A percentile compares a stretch with the other conserved stretches of the same genome.
These are phyloP conservation scores for Helotiales sp. DNA, from an alignment of 2,329 filamentous ascomycete genomes.

Conservation along the genomic window DNA sequence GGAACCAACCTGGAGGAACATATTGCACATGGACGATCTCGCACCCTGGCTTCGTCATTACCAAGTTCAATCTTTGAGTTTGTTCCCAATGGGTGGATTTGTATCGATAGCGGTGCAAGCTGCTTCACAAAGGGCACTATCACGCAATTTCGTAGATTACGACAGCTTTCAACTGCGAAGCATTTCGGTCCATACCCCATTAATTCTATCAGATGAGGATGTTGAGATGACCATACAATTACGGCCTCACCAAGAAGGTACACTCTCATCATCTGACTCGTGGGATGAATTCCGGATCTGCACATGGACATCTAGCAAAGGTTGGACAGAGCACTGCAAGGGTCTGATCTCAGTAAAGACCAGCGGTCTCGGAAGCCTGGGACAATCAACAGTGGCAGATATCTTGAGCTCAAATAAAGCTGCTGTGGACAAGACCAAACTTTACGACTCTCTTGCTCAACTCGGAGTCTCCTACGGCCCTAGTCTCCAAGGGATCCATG, in stretches of 20 bases:
- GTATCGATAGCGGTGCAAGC: slow-evolving; percentile 39
- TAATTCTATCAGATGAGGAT: slow-evolving; percentile 48
- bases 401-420: slow-evolving; percentile 32
- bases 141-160: slow-evolving; percentile 34
- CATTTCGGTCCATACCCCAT: slow-evolving; percentile 45
- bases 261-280: slow-evolving; percentile 40
- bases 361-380: slow-evolving; percentile 22
- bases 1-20: slow-evolving; percentile 38
- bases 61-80: slow-evolving; percentile 28
- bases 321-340: slow-evolving; percentile 59
- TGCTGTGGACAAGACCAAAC: slow-evolving; percentile 35
- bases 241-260: slow-evolving; percentile 43
- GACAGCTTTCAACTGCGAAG: slow-evolving; percentile 49
- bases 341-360: slow-evolving; percentile 47
- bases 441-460: slow-evolving; percentile 49
- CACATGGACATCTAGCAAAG: slow-evolving; percentile 51
- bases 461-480: slow-evolving; percentile 52
- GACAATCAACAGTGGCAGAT: slow-evolving; percentile 33
- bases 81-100: slow-evolving; percentile 39
- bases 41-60: slow-evolving; percentile 47
- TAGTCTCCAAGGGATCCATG: slow-evolving; percentile 50
- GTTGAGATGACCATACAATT: slow-evolving; percentile 52
- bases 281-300: slow-evolving; percentile 59
- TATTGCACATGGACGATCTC: slow-evolving; percentile 34
- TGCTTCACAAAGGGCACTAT: slow-evolving; percentile 24